Base-by-base conservation (phyloP, 2,329 filamentous ascomycete genomes). In the Scedosporium aurantiacum region DNA sequence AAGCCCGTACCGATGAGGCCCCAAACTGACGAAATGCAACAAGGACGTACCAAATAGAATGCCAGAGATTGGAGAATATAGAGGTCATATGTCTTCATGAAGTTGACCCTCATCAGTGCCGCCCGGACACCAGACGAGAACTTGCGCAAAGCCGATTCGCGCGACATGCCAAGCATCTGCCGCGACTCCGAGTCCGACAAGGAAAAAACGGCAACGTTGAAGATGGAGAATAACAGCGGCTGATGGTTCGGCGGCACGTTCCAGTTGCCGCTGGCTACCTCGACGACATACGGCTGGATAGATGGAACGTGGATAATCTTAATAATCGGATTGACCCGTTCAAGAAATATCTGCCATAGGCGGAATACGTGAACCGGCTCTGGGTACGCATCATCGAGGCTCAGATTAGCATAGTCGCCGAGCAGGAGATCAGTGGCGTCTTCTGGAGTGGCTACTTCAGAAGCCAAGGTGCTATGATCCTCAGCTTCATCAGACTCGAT, bases 301-400 rank as follows among this genome's bases (percentile, higher is more conserved):
- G 85, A 85, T 0, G 89, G 88, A 1, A 87, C 81, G 68, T 93
- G 89, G 25, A 90, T 84, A 55, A 83, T 74, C 69, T 91, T 92
- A 65, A 84, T 83, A 55, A 91, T 70, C 0, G 89, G 88, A 67
- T 92, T 88, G 61, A 92, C 84, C 63, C 89, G 85, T 57, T 90
- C 84, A 5, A 91, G 74, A 65, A 87, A 91, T 7, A 84, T 76
- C 69, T 91, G 86, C 89, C 89, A 93, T 4, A 93, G 78, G 58
- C 80, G 79, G 67, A 89, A 85, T 27, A 89, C 82, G 40, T 89
- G 83, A 12, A 83, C 79, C 0, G 85, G 81, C 4, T 83, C 76
- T 0, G 89, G 89, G 66, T 88, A 85, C 68, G 88, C 73, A 14
- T 79, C 76, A 60, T 80, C 76, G 14, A 75, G 66, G 54, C 71